A percentile compares a stretch with the other conserved stretches of the same genome.
These are phyloP conservation scores for Colletotrichum ledebouriae DNA, from an alignment of 2,329 filamentous ascomycete species.

Conservation along the genomic window DNA sequence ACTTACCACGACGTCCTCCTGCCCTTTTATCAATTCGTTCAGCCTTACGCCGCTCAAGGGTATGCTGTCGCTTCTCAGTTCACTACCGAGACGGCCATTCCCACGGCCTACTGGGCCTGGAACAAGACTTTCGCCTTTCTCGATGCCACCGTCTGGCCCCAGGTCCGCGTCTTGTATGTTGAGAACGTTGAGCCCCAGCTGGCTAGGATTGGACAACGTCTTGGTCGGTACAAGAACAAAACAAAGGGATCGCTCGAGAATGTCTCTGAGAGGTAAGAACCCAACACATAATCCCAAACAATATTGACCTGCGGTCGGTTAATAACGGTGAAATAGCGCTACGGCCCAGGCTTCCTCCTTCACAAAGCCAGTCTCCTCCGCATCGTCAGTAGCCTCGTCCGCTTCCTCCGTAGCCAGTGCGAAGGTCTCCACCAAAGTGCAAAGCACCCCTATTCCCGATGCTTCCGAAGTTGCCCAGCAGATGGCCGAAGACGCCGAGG, in stretches of 20 bases:
- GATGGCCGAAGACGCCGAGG: slow-evolving; percentile 26
- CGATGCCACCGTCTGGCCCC: slow-evolving; percentile 83
- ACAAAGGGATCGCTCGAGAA: slow-evolving; percentile 53
- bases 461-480: slow-evolving; percentile 42
- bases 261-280: slow-evolving; percentile 49
- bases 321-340: slow-evolving; percentile 9
- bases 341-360: slow-evolving; percentile 56
- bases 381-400: slow-evolving; percentile 46
- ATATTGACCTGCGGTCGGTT: accelerated
- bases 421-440: slow-evolving; percentile 43
- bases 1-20: slow-evolving; percentile 80
- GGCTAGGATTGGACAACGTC: slow-evolving; percentile 88
- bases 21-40: slow-evolving; percentile 80
- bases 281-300: not conserved
- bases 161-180: slow-evolving; percentile 82
- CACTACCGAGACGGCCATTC: slow-evolving; percentile 77
- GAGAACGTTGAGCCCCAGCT: slow-evolving; percentile 97
- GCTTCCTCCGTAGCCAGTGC: slow-evolving; percentile 40
- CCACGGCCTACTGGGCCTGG: slow-evolving; percentile 79
- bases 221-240: slow-evolving; percentile 79
- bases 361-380: slow-evolving; percentile 52
- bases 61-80: slow-evolving; percentile 78
- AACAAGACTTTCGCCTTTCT: slow-evolving; percentile 78
- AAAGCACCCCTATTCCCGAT: slow-evolving; percentile 39
- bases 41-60: slow-evolving; percentile 79